Percentiles rank a stretch among this genome's conserved stretches.
Conservation (phyloP, 192 early-diverging fungal genomes). For the Coemansia umbellata region DNA sequence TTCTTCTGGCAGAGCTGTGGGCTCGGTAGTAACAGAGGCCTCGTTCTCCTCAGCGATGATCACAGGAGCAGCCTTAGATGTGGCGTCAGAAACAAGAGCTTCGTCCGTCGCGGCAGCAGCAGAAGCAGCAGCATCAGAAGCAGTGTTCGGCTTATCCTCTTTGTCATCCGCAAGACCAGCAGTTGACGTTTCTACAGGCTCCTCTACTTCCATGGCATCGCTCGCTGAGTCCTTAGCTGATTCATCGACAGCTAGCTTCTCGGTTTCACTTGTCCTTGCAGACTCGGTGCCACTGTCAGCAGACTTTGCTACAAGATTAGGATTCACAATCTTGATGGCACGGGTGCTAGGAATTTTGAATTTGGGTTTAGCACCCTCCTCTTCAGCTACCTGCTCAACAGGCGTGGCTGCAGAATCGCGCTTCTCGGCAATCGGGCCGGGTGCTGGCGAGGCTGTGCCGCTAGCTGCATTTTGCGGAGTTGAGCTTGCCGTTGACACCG, state of each 20-base stretch:
- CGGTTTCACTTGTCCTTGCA: conserved; percentile 1
- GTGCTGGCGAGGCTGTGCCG: conserved; percentile 42
- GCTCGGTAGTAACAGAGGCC: conserved; percentile 7
- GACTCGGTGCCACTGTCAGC: conserved; percentile 19
- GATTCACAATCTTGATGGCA: conserved; percentile 50
- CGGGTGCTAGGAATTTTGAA: conserved; percentile 45
- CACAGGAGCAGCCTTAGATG: conserved; percentile 15
- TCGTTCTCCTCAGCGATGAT: neutral
- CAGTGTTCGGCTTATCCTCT: no score
- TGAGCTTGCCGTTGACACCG: conserved; percentile 35
- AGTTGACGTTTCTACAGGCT: conserved; percentile 10
- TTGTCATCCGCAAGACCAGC: conserved; percentile 18
- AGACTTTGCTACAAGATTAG: conserved; percentile 16
- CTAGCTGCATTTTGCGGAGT: conserved; percentile 35
- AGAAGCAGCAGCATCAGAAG: no score
- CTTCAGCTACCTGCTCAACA: conserved; percentile 12
- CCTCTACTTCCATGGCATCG: conserved; percentile 1
- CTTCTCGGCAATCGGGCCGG: conserved; percentile 17
- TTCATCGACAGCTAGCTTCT: conserved; percentile 1
- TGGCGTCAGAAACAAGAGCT: neutral
- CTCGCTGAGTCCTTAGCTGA: neutral
- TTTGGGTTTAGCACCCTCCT: conserved; percentile 36
- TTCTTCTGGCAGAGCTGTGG: conserved; percentile 18
- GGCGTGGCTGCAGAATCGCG: conserved; percentile 21
- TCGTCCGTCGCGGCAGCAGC: neutral